Conservation (phyloP, 176 grass and related monocot species). For the Rhipidocladum racemiflorum region DNA sequence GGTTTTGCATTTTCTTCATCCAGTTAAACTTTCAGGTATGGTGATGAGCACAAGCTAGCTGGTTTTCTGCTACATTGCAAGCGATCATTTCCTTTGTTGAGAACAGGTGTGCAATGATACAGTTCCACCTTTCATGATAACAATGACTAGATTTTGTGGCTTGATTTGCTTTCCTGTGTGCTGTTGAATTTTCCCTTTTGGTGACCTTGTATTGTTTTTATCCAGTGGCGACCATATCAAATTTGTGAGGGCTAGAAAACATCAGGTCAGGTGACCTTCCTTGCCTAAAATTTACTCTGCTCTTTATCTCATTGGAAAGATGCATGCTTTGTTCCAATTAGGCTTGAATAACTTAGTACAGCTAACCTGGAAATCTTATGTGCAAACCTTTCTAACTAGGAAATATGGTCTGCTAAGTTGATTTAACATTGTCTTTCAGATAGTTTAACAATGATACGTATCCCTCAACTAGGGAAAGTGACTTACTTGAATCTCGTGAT, state of each 20-base stretch:
- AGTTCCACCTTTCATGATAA: background rate
- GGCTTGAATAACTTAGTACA: background rate
- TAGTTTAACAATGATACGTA: no score
- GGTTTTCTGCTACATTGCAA: constrained; percentile 93
- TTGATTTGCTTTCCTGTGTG: background rate
- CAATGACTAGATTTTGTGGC: background rate
- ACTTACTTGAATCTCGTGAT: no score
- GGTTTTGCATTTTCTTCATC: background rate
- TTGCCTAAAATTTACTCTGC: background rate
- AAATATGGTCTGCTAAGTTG: constrained; percentile 10
- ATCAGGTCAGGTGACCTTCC: constrained; percentile 49
- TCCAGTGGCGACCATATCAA: constrained; percentile 79
- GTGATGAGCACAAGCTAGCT: constrained; percentile 92
- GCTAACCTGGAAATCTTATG: background rate
- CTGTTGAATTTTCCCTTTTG: background rate
- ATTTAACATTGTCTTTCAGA: constrained; percentile 47
- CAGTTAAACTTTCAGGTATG: constrained; percentile 56
- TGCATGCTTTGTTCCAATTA: background rate
- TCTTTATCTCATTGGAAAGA: background rate
- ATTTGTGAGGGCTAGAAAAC: constrained; percentile 87
- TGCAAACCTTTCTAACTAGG: background rate
- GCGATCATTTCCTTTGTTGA: constrained; percentile 95
- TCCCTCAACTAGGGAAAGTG: no score
- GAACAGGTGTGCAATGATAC: constrained; percentile 50
- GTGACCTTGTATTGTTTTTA: background rate